Conservation (phyloP, 164 flowering plant genomes). For the Pachysandra terminalis region DNA sequence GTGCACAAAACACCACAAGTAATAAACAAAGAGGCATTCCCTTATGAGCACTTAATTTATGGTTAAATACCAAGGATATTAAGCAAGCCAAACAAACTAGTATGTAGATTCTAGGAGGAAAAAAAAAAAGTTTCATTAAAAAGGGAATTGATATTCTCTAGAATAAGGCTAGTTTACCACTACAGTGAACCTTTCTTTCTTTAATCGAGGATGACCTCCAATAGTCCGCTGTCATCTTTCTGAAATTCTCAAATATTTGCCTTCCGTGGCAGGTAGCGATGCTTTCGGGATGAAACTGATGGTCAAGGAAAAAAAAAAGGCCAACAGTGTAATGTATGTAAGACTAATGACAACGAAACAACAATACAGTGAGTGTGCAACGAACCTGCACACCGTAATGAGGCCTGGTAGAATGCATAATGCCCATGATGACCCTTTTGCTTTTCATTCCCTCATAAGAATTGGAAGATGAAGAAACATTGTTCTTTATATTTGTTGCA, state of each 20-base stretch:
- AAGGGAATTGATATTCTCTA: conserved; percentile 4
- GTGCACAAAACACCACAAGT: background rate
- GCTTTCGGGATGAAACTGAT: conserved; percentile 98
- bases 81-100: conserved; percentile 3
- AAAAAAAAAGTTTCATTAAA: background rate
- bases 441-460: conserved; percentile 18
- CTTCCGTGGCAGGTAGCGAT: conserved; percentile 81
- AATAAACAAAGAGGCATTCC: background rate
- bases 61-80: background rate
- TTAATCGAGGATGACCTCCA: conserved; percentile 42
- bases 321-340: conserved; percentile 2
- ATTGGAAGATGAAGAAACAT: conserved; percentile 20
- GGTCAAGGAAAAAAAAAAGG: conserved; percentile 15
- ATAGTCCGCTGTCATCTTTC: conserved; percentile 71
- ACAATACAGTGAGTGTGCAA: conserved; percentile 12
- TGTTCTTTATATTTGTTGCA: conserved; percentile 19
- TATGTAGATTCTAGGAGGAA: too few relatives aligned
- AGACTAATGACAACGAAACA: background rate
- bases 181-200: conserved; percentile 32
- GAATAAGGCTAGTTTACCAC: conserved; percentile 45
- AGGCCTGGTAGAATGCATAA: conserved; percentile 84
- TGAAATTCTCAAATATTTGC: conserved; percentile 77
- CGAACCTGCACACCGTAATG: conserved; percentile 94
- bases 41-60: background rate
- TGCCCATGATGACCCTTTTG: conserved; percentile 71